Conservation (phyloP, 441 rosid genomes). For the Erodium trifolium region DNA sequence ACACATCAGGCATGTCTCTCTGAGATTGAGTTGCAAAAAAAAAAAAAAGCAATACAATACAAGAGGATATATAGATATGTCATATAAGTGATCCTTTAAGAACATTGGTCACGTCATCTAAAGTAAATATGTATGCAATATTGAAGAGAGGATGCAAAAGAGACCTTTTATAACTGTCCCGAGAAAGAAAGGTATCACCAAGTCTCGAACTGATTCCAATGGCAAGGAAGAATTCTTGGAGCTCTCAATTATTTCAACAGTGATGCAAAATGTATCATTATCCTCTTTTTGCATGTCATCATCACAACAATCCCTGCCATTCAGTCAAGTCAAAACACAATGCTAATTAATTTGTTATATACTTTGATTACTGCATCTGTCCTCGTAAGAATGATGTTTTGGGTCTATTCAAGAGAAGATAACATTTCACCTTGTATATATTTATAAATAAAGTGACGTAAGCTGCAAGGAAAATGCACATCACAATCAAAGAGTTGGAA, state of each 20-base stretch:
- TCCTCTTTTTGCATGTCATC: constrained; percentile 33
- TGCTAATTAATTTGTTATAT: neutral
- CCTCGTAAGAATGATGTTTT: neutral
- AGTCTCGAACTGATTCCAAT: constrained; percentile 37
- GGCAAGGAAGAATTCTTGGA: constrained; percentile 30
- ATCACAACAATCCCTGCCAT: constrained; percentile 42
- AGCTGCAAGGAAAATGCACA: neutral
- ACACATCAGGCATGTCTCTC: constrained; percentile 11
- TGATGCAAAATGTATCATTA: constrained; percentile 52
- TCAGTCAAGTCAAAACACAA: constrained; percentile 14
- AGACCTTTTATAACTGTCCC: constrained; percentile 67
- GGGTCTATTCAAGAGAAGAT: neutral
- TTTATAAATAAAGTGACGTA: neutral
- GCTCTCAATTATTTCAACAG: constrained; percentile 43
- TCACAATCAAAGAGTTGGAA: constrained; percentile 3
- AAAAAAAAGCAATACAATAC: constrained; percentile 8
- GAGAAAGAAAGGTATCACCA: constrained; percentile 65
- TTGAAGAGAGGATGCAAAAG: too few relatives aligned
- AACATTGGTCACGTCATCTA: neutral
- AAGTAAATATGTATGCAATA: too few relatives aligned
- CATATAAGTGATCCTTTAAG: neutral
- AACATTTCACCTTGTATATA: too few relatives aligned
- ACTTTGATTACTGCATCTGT: constrained; percentile 9
- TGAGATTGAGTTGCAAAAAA: constrained; percentile 8
- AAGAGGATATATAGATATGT: neutral